phyloP scores from a whole-genome alignment of 331 rosid species.

The Acacia pycnantha region DNA sequence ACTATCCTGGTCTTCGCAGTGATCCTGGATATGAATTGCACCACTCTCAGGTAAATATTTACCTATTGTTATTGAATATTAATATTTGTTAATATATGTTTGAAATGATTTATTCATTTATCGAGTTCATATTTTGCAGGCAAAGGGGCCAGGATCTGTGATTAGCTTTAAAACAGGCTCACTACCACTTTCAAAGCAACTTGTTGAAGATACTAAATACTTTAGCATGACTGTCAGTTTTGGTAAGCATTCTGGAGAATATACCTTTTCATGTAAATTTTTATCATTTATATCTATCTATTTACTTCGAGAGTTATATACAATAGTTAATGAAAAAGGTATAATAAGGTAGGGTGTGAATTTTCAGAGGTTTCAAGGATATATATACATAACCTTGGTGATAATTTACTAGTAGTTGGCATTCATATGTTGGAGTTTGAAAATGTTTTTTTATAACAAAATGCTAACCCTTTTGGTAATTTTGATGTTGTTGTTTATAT shows the following conservation, averaged over 20 bases:
- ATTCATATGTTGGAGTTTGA: background rate
- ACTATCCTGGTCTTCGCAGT: background rate
- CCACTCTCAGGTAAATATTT: slow-evolving; percentile 68
- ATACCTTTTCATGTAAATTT: background rate
- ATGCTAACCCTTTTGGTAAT: too few relatives aligned
- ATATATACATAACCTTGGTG: too few relatives aligned
- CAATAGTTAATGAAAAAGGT: too few relatives aligned
- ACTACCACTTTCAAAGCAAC: slow-evolving; percentile 75
- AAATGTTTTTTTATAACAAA: too few relatives aligned
- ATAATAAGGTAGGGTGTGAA: too few relatives aligned
- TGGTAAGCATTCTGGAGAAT: slow-evolving; percentile 46
- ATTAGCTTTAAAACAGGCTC: slow-evolving; percentile 88
- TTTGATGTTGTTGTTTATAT: background rate
- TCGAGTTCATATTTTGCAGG: slow-evolving; percentile 41
- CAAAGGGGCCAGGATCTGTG: slow-evolving; percentile 93
- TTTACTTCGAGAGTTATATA: too few relatives aligned
- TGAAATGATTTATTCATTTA: slow-evolving; percentile 10
- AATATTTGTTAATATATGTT: background rate
- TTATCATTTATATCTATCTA: too few relatives aligned
- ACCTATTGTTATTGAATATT: slow-evolving; percentile 12
- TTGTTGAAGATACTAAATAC: slow-evolving; percentile 82
- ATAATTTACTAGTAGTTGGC: too few relatives aligned
- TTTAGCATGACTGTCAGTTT: slow-evolving; percentile 91
- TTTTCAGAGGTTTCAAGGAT: too few relatives aligned
- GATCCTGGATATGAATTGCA: slow-evolving; percentile 74